Base-by-base conservation (phyloP, 306 rosid species). In the Quillaja saponaria region DNA sequence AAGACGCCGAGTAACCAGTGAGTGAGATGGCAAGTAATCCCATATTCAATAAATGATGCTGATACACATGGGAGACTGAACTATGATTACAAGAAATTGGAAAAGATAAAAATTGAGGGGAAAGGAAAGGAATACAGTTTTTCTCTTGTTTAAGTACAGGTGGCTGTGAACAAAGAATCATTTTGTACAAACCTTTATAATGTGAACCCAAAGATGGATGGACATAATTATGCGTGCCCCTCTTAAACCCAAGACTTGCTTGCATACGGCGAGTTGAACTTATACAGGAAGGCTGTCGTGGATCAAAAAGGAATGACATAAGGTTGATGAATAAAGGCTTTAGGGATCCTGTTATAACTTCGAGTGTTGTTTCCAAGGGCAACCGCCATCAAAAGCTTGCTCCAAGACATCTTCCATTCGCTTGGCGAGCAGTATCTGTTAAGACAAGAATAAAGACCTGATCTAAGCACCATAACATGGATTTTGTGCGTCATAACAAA, bases 321-420 rank as follows among this genome's bases (percentile, higher is more conserved):
- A 31, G 63, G n/a, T n/a, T 55, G 42, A 17, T 16, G 10, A 63
- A 59, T 17, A 51, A n/a, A 25, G 31, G 31, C 31, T 25, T 57
- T 53, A n/a, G 61, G 62, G 55, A 58, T 71, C 65, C 13, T 67
- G 68, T 81, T 67, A 88, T 65, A 88, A 79, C 69, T 85, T 88
- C 0, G 96, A 88, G 49, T 66, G 80, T 59, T 62, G 85, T 61
- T 92, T 75, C 96, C 96, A 88, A 8, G 96, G 90, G 58, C 86
- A 85, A 61, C 96, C 96, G 14, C 88, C 85, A 25, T 85, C 94
- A 55, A 88, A 85, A 40, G 96, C 96, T 28, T 85, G 83, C 71
- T 88, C 90, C 55, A 88, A 51, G 37, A 88, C 94, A 10, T 88
- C 94, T 69, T 88, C 96, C 94, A 88, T 72, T 72, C 83, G 78